Percentiles rank a stretch among this genome's conserved stretches.
phyloP scores from a whole-genome alignment of 2,329 filamentous ascomycete genomes.

The Aspergillus sp. region DNA sequence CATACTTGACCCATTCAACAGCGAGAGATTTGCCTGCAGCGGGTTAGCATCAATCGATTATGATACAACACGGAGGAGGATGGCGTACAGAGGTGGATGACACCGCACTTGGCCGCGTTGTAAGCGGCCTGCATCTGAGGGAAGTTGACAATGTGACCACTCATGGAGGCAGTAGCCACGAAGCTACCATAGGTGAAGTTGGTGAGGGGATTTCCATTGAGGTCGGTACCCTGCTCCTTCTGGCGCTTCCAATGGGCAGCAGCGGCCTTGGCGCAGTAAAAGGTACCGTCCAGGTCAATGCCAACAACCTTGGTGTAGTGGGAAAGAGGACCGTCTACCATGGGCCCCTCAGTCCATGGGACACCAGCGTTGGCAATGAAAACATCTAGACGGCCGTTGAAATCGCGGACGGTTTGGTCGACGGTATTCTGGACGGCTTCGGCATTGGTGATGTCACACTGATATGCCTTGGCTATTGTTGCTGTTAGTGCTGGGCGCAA shows the following conservation, averaged over 20 bases:
- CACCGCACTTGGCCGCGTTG: conserved; percentile 64
- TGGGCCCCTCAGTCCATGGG: conserved; percentile 59
- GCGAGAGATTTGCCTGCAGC: conserved; percentile 58
- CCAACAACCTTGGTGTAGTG: conserved; percentile 62
- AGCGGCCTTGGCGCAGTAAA: conserved; percentile 67
- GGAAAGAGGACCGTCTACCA: conserved; percentile 58
- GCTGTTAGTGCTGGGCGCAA: conserved; percentile 1
- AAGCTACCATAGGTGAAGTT: conserved; percentile 62
- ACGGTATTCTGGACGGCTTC: conserved; percentile 37
- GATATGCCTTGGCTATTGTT: conserved; percentile 42
- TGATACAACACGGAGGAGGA: conserved; percentile 33
- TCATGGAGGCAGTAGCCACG: conserved; percentile 72
- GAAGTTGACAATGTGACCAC: conserved; percentile 69
- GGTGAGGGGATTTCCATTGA: conserved; percentile 56
- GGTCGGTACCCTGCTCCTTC: conserved; percentile 58
- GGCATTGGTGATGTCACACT: conserved; percentile 41
- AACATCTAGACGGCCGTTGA: conserved; percentile 67
- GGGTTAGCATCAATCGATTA: conserved; percentile 7
- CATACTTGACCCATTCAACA: conserved; percentile 71
- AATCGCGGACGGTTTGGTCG: conserved; percentile 48
- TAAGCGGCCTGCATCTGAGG: conserved; percentile 69
- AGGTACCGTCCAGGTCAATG: conserved; percentile 69
- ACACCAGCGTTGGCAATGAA: conserved; percentile 60
- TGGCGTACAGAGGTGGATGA: conserved; percentile 42
- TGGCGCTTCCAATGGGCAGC: conserved; percentile 64